phyloP scores from a whole-genome alignment of 1,284 basidiomycete genomes.

The Flammula alnicola region DNA sequence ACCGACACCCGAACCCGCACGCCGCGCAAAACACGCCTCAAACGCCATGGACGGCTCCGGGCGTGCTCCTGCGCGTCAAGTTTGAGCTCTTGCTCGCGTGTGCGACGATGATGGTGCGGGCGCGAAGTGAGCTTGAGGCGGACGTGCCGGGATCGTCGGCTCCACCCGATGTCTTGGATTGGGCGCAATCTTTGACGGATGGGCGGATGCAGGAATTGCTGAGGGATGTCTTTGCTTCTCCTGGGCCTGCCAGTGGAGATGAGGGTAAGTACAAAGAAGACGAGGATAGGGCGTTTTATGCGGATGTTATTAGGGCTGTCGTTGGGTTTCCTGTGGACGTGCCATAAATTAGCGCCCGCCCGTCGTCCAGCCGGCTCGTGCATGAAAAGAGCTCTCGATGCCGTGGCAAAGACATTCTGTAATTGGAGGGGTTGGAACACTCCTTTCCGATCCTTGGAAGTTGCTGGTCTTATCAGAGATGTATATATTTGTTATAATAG shows the following conservation, averaged over 20 bases:
- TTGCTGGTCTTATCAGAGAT: no score
- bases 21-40: not conserved
- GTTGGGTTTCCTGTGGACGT: constrained; percentile 7
- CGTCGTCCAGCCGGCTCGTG: no score
- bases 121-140: not conserved
- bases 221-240: constrained; percentile 10
- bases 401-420: no score
- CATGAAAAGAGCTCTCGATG: no score
- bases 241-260: constrained; percentile 8
- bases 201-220: constrained; percentile 14
- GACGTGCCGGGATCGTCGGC: constrained; percentile 5
- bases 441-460: no score
- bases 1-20: not conserved
- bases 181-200: constrained; percentile 6
- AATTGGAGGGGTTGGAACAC: no score
- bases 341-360: no score
- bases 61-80: constrained; percentile 19
- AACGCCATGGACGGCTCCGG: constrained; percentile 18
- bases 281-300: constrained; percentile 15
- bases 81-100: constrained; percentile 25
- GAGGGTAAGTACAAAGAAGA: no score
- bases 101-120: constrained; percentile 1
- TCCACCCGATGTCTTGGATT: not conserved
- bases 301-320: constrained; percentile 10
- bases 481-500: no score